phyloP scores from a whole-genome alignment of 306 rosid species.

The Cyclanthera cordifolia region DNA sequence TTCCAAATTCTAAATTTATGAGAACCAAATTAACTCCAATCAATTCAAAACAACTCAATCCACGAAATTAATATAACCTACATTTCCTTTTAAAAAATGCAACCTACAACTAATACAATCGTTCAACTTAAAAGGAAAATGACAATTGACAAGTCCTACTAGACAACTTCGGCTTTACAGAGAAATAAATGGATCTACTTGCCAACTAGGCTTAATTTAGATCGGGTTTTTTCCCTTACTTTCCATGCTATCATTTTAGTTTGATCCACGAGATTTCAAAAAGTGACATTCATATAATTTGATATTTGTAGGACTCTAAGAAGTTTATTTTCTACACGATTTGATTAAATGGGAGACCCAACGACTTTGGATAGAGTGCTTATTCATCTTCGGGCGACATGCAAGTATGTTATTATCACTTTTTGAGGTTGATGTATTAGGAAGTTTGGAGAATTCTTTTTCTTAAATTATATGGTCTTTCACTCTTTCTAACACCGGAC shows the following conservation, averaged over 20 bases:
- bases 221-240: not conserved
- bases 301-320: not conserved
- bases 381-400: slow-evolving; percentile 50
- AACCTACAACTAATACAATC: too few relatives aligned
- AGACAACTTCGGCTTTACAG: too few relatives aligned
- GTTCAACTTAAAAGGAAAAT: too few relatives aligned
- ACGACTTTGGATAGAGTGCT: slow-evolving; percentile 46
- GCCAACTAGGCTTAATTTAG: too few relatives aligned
- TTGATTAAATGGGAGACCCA: slow-evolving; percentile 43
- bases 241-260: not conserved
- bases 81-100: too few relatives aligned
- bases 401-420: slow-evolving; percentile 50
- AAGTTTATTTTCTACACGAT: not conserved
- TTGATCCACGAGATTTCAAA: not conserved
- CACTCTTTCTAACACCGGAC: not conserved
- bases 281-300: not conserved
- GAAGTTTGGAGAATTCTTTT: not conserved
- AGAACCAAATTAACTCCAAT: too few relatives aligned
- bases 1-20: too few relatives aligned
- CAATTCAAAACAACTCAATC: too few relatives aligned
- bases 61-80: too few relatives aligned
- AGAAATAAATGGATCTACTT: too few relatives aligned
- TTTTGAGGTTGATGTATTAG: not conserved
- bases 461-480: not conserved
- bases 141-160: too few relatives aligned